Evolutionary conservation across 2,329 filamentous ascomycete species (phyloP), one percentile per base, ranked within the genome.

Genomic region (Penicillium verrucosum): DNA sequence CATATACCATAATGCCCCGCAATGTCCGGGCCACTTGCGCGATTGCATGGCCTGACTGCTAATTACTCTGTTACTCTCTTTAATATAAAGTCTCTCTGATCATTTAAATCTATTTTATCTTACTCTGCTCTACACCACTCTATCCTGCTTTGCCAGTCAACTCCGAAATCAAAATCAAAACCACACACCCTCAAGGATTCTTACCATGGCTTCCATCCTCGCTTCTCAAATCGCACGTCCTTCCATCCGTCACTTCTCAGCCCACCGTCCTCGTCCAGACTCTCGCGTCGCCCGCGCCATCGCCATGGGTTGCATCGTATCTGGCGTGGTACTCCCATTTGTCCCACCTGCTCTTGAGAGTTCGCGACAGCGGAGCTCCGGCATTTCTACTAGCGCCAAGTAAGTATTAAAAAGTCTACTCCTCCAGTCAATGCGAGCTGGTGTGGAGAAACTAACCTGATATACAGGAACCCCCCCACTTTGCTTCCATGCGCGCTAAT

Each of bases 281-380:
- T 74, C 70, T 48, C 75, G 72, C 41, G 67, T 70, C 45, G 70
- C 75, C 41, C 75, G 75, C 36, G 73, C 76, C 42, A 61, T 78
- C 30, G 71, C 75, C 44, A 70, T 68, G 50, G 75, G 75, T 14
- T 76, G 76, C 58, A 68, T 79, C 14, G 65, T 74, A 40, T 74
- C 76, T 1, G 75, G 73, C 2, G 76, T 79, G 21, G 69, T 78
- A 18, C 65, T 79, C 5, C 77, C 77, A 5, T 79, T 79, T 59
- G 72, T 79, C 3, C 77, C 77, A 29, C 77, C 77, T 7, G 77
- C 77, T 5, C 67, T 79, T 11, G 77, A 78, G 58, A 78, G 76
- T 57, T 77, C 75, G 34, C 70, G 74, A 34, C 73, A 77, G 59
- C 71, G 69, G 60, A 75, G 70, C 42, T 67, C 67, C 12, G 73